Percentiles rank a stretch among this genome's conserved stretches.
Conservation (phyloP, 495 filamentous ascomycete species). For the Jackrogersella multiformis region DNA sequence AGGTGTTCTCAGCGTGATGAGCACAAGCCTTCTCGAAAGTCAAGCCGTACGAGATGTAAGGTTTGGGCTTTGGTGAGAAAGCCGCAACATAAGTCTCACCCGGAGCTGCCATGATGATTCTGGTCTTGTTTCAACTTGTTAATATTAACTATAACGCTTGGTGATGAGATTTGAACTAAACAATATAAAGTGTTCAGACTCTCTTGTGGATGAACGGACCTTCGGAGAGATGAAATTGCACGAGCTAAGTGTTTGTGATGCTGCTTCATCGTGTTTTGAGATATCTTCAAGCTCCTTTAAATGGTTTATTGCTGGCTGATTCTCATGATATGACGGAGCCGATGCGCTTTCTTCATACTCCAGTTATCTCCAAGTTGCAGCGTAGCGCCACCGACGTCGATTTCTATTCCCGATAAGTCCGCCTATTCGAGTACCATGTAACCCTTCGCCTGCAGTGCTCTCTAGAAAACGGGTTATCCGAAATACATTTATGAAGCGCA, state of each 20-base stretch:
- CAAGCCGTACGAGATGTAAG: slow-evolving; percentile 59
- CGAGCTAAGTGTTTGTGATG: neutral
- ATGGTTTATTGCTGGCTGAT: neutral
- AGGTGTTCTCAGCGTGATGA: slow-evolving; percentile 60
- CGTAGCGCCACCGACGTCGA: neutral
- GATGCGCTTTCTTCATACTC: slow-evolving; percentile 25
- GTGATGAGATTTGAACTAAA: slow-evolving; percentile 1
- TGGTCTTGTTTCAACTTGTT: slow-evolving; percentile 23
- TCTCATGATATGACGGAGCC: slow-evolving; percentile 24
- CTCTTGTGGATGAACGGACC: neutral
- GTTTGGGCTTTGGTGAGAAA: slow-evolving; percentile 16
- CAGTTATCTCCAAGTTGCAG: neutral
- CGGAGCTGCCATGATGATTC: slow-evolving; percentile 28
- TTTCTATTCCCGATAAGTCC: slow-evolving; percentile 25
- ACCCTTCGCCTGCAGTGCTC: neutral
- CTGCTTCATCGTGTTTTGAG: neutral
- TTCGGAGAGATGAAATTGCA: neutral
- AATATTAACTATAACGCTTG: neutral
- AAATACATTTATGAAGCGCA: neutral
- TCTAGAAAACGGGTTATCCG: neutral
- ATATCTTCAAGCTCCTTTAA: slow-evolving; percentile 7
- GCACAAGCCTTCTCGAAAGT: slow-evolving; percentile 60
- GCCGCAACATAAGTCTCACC: slow-evolving; percentile 32
- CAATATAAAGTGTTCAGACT: neutral
- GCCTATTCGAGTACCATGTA: neutral